Percentiles rank a stretch among this genome's conserved stretches.
These are phyloP conservation scores for Erodium maritimum DNA, from an alignment of 345 rosid genomes.

Conservation along the genomic window DNA sequence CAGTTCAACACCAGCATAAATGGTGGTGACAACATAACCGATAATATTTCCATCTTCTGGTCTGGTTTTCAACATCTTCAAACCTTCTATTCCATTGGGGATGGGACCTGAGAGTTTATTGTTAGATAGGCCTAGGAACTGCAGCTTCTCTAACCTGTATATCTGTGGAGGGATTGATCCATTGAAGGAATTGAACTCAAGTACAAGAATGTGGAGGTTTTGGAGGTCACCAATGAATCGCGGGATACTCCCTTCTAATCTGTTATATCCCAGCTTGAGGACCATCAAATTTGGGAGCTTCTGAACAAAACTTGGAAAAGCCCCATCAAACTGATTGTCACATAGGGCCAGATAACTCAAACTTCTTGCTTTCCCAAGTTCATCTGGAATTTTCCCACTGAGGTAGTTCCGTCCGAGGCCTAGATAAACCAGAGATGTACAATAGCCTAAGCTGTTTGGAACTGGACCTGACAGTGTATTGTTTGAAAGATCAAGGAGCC, in stretches of 20 bases:
- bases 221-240: slow-evolving; percentile 2
- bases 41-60: not conserved
- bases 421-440: slow-evolving; percentile 8
- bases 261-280: not conserved
- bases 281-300: not conserved
- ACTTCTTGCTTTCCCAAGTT: slow-evolving; percentile 5
- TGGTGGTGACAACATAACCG: not conserved
- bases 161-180: slow-evolving; percentile 9
- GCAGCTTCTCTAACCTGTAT: slow-evolving; percentile 11
- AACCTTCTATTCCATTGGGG: not conserved
- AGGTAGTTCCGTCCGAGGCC: slow-evolving; percentile 14
- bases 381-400: slow-evolving; percentile 7
- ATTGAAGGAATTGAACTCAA: slow-evolving; percentile 7
- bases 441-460: slow-evolving; percentile 8
- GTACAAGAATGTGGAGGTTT: slow-evolving; percentile 2
- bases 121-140: slow-evolving; percentile 7
- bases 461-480: slow-evolving; percentile 1
- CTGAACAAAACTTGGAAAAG: not conserved
- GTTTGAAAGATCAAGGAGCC: slow-evolving; percentile 1
- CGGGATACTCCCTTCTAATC: not conserved
- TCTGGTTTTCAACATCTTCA: not conserved
- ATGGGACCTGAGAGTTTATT: slow-evolving; percentile 9
- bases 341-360: slow-evolving; percentile 2
- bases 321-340: not conserved
- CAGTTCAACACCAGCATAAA: slow-evolving; percentile 7